Conservation (phyloP, 345 rosid species). For the Citropsis articulata region DNA sequence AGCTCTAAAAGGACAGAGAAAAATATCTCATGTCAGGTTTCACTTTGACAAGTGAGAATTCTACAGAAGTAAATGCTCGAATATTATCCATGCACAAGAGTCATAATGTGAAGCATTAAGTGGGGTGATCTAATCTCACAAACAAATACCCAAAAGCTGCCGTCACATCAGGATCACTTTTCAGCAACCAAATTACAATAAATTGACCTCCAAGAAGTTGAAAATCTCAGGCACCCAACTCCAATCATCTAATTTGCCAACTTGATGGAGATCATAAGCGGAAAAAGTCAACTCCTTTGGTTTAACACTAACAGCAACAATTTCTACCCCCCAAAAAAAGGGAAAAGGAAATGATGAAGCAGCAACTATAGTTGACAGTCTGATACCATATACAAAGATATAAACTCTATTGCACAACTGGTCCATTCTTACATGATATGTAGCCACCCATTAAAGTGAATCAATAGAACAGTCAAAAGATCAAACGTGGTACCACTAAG, state of each 20-base stretch:
- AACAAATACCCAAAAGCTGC: background rate
- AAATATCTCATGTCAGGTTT: no score
- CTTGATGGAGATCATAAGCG: background rate
- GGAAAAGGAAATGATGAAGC: background rate
- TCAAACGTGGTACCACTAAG: background rate
- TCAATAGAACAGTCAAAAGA: background rate
- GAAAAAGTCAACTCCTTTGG: background rate
- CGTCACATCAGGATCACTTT: background rate
- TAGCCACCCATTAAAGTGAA: background rate
- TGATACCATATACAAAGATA: background rate
- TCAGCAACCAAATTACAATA: background rate
- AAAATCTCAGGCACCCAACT: background rate
- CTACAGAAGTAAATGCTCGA: no score
- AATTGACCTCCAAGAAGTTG: background rate
- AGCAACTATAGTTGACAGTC: background rate
- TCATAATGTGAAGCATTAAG: background rate
- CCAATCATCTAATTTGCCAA: background rate
- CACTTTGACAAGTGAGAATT: no score
- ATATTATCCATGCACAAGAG: background rate
- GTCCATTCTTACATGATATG: background rate
- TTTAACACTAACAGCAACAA: background rate
- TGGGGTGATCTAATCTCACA: background rate
- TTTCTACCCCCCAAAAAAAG: background rate
- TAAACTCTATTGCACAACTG: background rate
- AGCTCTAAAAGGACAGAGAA: no score